Evolutionary conservation across 495 filamentous ascomycete species (phyloP), one percentile per base, ranked within the genome.

Genomic region (Neurospora sp.): DNA sequence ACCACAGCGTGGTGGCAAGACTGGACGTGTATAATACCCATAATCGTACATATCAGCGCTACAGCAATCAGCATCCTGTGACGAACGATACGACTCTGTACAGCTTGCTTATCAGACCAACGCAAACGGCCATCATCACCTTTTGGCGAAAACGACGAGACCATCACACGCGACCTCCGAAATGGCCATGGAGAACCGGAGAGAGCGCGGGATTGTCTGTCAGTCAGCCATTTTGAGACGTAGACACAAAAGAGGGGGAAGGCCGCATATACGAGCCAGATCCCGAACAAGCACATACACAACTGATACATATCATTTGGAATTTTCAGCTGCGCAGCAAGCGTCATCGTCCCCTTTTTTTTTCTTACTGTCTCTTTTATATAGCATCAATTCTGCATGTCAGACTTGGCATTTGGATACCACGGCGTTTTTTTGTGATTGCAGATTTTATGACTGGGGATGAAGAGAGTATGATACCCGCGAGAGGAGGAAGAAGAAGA

Each of bases 1-100:
- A 31, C 86, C 86, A 6, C 78, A 85, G 73, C 79, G 85, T 71
- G 76, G 74, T n/a, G 76, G 79, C 34, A 77, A 79, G 34, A 71
- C 77, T 39, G 80, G 79, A 70, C 79, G 81, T 42, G 84, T 83
- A 17, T 82, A 82, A 74, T 72, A 39, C 71, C 28, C 54, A 62
- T 36, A 13, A 71, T 34, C 6, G 13, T 66, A 62, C 54, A 34
- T 34, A 34, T 62, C 28, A 36, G 54, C 48, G 48, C 31, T 62
- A 24, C 48, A 31, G 48, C 48, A 62, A 34, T 31, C 70, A 21
- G 9, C 39, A 24, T 42, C 10, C 24, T 6, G 28, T 42, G 5
- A 34, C 48, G 40, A 34, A 71, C 6, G 11, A 15, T 17, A 71
- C 48, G 40, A 34, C 39, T 38, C 72, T 73, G 28, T 70, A 37